These are phyloP conservation scores for Psidium guajava DNA, from an alignment of 345 rosid species.

Conservation along the genomic window DNA sequence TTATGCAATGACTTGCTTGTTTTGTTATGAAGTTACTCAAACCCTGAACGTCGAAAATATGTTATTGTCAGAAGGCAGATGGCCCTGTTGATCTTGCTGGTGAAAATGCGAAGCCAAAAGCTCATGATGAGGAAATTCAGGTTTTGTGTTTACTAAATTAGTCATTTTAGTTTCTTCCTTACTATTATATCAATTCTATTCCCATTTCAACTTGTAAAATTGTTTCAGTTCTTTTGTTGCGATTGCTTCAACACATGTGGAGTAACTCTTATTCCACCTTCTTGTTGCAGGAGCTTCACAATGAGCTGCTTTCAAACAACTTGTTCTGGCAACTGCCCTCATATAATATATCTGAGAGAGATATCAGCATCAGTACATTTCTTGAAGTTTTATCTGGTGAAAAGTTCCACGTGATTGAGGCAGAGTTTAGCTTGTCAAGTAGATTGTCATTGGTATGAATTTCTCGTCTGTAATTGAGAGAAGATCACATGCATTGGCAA, in stretches of 20 bases:
- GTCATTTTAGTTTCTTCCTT: not conserved
- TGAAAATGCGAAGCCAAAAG: constrained; percentile 24
- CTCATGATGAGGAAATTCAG: constrained; percentile 52
- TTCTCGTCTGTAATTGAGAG: not conserved
- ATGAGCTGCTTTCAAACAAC: constrained; percentile 25
- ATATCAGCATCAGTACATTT: constrained; percentile 21
- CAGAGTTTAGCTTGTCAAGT: constrained; percentile 46
- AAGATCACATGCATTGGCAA: not conserved
- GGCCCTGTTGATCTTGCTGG: constrained; percentile 19
- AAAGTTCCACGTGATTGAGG: constrained; percentile 41
- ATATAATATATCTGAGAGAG: constrained; percentile 16
- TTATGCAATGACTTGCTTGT: not conserved
- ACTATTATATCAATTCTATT: not conserved
- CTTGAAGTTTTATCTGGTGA: constrained; percentile 38
- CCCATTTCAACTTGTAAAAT: not conserved
- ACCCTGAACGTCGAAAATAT: constrained; percentile 16
- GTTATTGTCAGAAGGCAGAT: constrained; percentile 41
- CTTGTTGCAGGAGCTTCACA: constrained; percentile 42
- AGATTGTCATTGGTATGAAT: constrained; percentile 46
- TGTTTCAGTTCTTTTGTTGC: not conserved
- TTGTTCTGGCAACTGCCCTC: constrained; percentile 13
- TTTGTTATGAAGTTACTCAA: not conserved
- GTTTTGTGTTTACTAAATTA: constrained; percentile 14
- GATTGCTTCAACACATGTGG: not conserved
- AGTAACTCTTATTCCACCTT: not conserved